Percentiles rank a stretch among this genome's conserved stretches.
These are phyloP conservation scores for Tirmania nivea DNA, from an alignment of 495 filamentous ascomycete genomes.

Conservation along the genomic window DNA sequence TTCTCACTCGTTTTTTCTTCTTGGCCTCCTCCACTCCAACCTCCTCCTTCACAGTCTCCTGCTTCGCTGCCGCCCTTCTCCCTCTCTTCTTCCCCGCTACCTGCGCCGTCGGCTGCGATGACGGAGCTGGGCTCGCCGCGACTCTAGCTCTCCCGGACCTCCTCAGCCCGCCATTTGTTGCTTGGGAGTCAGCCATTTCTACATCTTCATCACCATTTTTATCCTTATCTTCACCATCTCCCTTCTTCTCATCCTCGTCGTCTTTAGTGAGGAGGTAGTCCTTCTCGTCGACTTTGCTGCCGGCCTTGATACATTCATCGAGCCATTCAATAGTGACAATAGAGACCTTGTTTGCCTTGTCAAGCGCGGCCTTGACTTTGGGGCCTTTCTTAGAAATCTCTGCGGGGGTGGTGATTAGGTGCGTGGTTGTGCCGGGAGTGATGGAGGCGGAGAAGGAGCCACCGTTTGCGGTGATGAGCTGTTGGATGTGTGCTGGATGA, in stretches of 20 bases:
- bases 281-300: conserved; percentile 26
- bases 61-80: not conserved
- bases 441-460: conserved; percentile 24
- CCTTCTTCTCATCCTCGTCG: conserved; percentile 1
- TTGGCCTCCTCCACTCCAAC: conserved; percentile 18
- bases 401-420: conserved; percentile 33
- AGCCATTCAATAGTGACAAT: conserved; percentile 46
- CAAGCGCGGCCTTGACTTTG: not conserved
- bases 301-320: conserved; percentile 26
- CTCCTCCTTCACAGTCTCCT: conserved; percentile 7
- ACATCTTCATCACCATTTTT: conserved; percentile 12
- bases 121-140: not conserved
- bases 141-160: not conserved
- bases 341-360: conserved; percentile 24
- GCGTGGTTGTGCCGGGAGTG: conserved; percentile 32
- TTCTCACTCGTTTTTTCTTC: conserved; percentile 12
- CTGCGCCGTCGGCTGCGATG: not conserved
- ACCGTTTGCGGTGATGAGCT: conserved; percentile 27
- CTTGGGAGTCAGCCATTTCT: conserved; percentile 1
- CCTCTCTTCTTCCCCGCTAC: conserved; percentile 10
- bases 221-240: conserved; percentile 7
- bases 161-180: not conserved
- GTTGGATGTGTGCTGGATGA: no score
- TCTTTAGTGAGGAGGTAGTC: conserved; percentile 18
- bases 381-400: conserved; percentile 30